Evolutionary conservation across 495 filamentous ascomycete species (phyloP).

Genomic region (Rostrohypoxylon terebratum): DNA sequence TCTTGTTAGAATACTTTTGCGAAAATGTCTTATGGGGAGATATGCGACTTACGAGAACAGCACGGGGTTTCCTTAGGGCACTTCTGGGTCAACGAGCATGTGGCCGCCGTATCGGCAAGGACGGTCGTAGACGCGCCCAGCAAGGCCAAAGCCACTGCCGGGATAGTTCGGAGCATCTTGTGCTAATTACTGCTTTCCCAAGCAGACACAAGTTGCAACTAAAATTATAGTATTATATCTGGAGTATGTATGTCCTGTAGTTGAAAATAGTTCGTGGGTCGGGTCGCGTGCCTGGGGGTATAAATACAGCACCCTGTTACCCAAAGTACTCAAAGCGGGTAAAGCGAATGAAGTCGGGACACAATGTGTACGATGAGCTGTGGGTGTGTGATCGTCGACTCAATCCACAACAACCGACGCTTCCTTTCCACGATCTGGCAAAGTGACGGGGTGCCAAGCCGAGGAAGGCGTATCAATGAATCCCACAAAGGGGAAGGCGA

Average conservation of each 20-base stretch:
- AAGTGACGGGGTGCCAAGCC: constrained; percentile 1
- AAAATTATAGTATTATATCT: constrained; percentile 38
- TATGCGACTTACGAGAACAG: constrained; percentile 80
- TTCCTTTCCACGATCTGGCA: constrained; percentile 25
- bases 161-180: constrained; percentile 53
- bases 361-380: constrained; percentile 9
- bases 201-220: constrained; percentile 12
- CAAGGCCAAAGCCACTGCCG: constrained; percentile 55
- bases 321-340: constrained; percentile 9
- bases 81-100: constrained; percentile 64
- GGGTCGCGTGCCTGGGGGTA: constrained; percentile 29
- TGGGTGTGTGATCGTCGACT: constrained; percentile 9
- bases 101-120: constrained; percentile 47
- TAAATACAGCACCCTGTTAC: constrained; percentile 20
- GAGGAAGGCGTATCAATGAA: constrained; percentile 21
- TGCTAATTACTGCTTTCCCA: constrained; percentile 10
- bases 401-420: constrained; percentile 11
- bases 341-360: constrained; percentile 33
- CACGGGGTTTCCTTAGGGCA: constrained; percentile 85
- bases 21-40: background rate
- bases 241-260: constrained; percentile 22
- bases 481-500: constrained; percentile 20
- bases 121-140: constrained; percentile 54
- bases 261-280: constrained; percentile 11
- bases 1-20: constrained; percentile 40